Evolutionary conservation across 352 stramenopile species (phyloP).

Genomic region (Hyaloperonospora arabidopsidis): DNA sequence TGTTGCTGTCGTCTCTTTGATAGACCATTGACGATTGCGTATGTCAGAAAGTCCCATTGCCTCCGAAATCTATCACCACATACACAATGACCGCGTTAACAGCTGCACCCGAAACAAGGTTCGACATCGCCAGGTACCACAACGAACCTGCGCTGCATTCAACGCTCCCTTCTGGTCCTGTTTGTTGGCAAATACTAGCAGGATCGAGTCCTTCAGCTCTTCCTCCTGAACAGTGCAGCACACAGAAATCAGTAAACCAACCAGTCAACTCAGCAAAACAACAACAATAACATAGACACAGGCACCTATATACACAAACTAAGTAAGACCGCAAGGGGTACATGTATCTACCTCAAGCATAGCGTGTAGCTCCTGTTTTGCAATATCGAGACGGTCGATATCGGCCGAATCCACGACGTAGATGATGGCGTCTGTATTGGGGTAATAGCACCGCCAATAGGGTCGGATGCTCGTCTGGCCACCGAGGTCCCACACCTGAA

Average conservation of each 20-base stretch:
- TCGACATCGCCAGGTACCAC: not conserved
- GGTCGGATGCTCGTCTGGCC: slow-evolving; percentile 99
- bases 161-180: slow-evolving; percentile 96
- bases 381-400: slow-evolving; percentile 93
- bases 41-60: slow-evolving; percentile 96
- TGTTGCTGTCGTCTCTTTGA: slow-evolving; percentile 97
- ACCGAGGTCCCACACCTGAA: slow-evolving; percentile 99
- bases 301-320: not conserved
- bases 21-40: slow-evolving; percentile 98
- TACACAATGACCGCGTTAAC: not conserved
- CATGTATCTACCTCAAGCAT: slow-evolving; percentile 88
- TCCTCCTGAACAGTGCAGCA: slow-evolving; percentile 84
- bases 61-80: slow-evolving; percentile 89
- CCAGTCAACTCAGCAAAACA: not conserved
- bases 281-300: slow-evolving; percentile 6
- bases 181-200: slow-evolving; percentile 99
- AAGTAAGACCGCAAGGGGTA: no score
- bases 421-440: slow-evolving; percentile 97
- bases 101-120: slow-evolving; percentile 1
- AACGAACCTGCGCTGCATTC: slow-evolving; percentile 72
- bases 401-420: slow-evolving; percentile 96
- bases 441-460: slow-evolving; percentile 99
- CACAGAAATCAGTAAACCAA: not conserved
- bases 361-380: slow-evolving; percentile 95
- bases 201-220: slow-evolving; percentile 96